Evolutionary conservation across 768 basidiomycete species (phyloP).

Genomic region (Lactarius deliciosus): DNA sequence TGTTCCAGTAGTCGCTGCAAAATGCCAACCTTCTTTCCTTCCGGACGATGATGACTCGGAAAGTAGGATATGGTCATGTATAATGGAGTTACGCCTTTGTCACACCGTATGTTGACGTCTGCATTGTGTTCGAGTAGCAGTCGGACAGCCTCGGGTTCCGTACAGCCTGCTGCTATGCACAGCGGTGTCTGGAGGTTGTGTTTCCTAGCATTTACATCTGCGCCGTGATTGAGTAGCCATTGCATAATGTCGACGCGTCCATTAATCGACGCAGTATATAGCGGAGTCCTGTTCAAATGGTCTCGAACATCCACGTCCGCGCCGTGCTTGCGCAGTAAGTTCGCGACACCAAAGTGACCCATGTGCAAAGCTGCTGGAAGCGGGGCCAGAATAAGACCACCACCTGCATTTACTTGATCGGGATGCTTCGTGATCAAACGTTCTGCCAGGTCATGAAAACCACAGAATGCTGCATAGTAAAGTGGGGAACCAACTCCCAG

Average conservation of each 20-base stretch:
- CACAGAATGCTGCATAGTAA: not conserved
- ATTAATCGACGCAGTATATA: not conserved
- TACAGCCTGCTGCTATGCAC: not conserved
- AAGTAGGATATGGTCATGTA: too few relatives aligned
- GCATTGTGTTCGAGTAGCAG: not conserved
- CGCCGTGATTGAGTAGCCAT: not conserved
- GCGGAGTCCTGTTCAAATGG: not conserved
- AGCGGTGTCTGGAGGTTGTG: not conserved
- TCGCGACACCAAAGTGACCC: not conserved
- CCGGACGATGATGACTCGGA: too few relatives aligned
- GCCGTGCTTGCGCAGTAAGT: not conserved
- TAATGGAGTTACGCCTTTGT: too few relatives aligned
- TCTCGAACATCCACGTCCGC: not conserved
- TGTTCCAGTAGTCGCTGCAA: too few relatives aligned
- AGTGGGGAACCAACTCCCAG: not conserved
- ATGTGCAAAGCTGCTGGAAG: not conserved
- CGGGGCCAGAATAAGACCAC: not conserved
- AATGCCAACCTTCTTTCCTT: fast-evolving
- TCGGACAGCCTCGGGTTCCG: not conserved
- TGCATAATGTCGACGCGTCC: not conserved
- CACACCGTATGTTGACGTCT: not conserved
- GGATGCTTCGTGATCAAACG: not conserved
- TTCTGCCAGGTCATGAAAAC: not conserved
- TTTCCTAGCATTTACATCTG: not conserved
- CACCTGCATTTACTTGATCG: not conserved